Evolutionary conservation across 208 protist genomes (phyloP).

Genomic region (Acanthamoeba castellanii): DNA sequence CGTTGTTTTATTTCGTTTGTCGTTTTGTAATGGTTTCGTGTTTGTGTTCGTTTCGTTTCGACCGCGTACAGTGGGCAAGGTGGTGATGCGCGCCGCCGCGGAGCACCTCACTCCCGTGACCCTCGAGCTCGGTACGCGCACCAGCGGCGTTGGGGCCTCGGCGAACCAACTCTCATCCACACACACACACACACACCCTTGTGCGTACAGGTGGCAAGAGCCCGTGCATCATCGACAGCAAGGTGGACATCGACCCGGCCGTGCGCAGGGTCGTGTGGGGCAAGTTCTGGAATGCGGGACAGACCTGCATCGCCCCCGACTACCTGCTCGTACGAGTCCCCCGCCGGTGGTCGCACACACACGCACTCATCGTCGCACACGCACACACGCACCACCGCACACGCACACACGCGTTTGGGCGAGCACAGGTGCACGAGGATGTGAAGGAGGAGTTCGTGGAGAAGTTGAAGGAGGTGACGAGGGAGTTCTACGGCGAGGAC

Average conservation of each 20-base stretch:
- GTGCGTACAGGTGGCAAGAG: constrained; percentile 92
- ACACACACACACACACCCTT: background rate
- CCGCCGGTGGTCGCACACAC: background rate
- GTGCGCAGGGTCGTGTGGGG: constrained; percentile 87
- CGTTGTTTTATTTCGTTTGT: background rate
- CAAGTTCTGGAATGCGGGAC: constrained; percentile 90
- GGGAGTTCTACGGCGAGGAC: constrained; percentile 80
- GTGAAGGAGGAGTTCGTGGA: constrained; percentile 85
- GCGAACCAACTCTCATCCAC: background rate
- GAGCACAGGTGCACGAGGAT: constrained; percentile 73
- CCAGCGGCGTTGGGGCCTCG: no score
- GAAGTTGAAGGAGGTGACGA: constrained; percentile 17
- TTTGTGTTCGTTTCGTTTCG: background rate
- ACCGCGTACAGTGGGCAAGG: constrained; percentile 41
- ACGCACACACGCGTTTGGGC: background rate
- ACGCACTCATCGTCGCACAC: no score
- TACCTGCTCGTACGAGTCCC: constrained; percentile 89
- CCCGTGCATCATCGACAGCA: constrained; percentile 92
- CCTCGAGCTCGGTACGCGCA: constrained; percentile 91
- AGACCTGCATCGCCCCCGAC: constrained; percentile 94
- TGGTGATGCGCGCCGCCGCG: constrained; percentile 91
- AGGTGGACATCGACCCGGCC: constrained; percentile 86
- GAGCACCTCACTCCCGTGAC: constrained; percentile 94
- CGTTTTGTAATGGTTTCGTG: background rate
- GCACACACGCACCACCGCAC: no score